phyloP scores from a whole-genome alignment of 2,329 filamentous ascomycete genomes.

The Chaetomium strumarium region DNA sequence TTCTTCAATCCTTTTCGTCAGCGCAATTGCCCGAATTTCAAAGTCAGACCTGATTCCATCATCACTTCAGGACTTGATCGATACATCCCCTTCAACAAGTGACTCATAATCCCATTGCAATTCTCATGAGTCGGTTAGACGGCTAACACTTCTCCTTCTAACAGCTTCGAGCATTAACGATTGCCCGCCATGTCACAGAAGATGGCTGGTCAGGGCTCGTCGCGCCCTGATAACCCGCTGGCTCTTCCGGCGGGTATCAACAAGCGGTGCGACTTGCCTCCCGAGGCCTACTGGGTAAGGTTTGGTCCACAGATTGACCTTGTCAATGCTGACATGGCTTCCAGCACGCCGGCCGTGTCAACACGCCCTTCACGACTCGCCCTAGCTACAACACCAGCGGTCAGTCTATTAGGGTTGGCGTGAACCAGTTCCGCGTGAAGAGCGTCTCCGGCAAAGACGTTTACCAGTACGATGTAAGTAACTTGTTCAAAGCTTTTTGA shows the following conservation, averaged over 20 bases:
- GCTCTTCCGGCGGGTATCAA: constrained; percentile 31
- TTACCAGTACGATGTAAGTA: constrained; percentile 78
- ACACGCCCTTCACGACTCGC: constrained; percentile 38
- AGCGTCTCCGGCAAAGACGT: constrained; percentile 56
- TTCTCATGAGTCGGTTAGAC: too few relatives aligned
- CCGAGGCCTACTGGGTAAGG: constrained; percentile 49
- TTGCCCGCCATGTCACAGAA: constrained; percentile 2
- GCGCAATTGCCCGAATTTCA: too few relatives aligned
- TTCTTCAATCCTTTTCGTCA: too few relatives aligned
- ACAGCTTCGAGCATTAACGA: not conserved
- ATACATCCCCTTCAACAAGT: too few relatives aligned
- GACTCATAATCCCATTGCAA: too few relatives aligned
- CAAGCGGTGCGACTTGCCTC: constrained; percentile 51
- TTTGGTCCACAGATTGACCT: not conserved
- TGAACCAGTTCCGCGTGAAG: constrained; percentile 72
- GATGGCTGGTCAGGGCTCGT: constrained; percentile 19
- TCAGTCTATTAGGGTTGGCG: constrained; percentile 45
- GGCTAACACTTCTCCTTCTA: too few relatives aligned
- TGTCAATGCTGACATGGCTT: constrained; percentile 17
- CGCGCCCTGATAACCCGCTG: constrained; percentile 31
- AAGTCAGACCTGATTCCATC: too few relatives aligned
- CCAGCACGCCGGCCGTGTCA: constrained; percentile 22
- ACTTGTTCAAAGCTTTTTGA: not conserved
- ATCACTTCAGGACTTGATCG: too few relatives aligned
- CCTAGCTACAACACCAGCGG: constrained; percentile 55